Evolutionary conservation across 495 filamentous ascomycete species (phyloP).

Genomic region (Penicillium cataractarum): DNA sequence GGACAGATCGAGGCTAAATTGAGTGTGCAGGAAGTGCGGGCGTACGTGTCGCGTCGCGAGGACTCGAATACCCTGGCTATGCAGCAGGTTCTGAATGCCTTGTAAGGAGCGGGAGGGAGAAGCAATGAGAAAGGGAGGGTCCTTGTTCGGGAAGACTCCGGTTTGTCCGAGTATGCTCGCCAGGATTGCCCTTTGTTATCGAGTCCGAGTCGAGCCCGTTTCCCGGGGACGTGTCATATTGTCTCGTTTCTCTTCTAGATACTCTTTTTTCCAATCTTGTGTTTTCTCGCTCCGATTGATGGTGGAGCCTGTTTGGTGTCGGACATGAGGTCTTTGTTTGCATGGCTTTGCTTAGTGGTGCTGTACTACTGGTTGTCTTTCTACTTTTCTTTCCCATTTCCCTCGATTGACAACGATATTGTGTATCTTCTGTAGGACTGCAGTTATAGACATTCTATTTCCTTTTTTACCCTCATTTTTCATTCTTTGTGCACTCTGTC

Average conservation of each 20-base stretch:
- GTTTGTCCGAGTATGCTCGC: neutral
- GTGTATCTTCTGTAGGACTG: no score
- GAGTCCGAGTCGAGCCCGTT: no score
- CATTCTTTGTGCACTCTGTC: neutral
- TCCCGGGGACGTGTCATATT: neutral
- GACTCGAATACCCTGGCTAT: slow-evolving; percentile 79
- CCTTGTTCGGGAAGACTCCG: neutral
- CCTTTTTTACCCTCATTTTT: no score
- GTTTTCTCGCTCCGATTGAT: neutral
- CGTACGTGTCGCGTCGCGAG: slow-evolving; percentile 79
- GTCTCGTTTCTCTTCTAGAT: neutral
- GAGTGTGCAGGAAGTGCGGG: slow-evolving; percentile 73
- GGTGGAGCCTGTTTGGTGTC: neutral
- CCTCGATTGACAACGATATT: neutral
- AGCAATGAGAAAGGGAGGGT: no score
- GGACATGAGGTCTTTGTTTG: neutral
- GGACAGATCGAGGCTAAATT: slow-evolving; percentile 54
- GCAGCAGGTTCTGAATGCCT: slow-evolving; percentile 70
- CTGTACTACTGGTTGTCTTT: no score
- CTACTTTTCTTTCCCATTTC: neutral
- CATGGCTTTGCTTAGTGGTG: neutral
- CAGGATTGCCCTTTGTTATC: neutral
- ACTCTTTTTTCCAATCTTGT: neutral
- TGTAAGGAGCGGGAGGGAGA: no score
- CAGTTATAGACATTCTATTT: no score